phyloP scores from a whole-genome alignment of 345 rosid genomes.

The Gossypium sturtianum region DNA sequence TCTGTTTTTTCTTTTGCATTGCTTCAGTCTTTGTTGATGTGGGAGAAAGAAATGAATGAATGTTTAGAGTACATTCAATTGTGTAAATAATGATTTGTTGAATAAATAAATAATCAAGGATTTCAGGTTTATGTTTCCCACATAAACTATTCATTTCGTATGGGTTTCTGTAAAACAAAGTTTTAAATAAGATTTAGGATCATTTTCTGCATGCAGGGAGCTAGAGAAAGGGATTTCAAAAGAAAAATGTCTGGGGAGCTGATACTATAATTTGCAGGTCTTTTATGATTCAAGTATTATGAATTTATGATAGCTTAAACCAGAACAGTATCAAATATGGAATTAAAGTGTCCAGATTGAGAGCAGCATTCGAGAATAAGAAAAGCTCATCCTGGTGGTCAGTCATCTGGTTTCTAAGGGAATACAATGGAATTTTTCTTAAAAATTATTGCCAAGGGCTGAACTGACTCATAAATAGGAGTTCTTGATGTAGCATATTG shows the following conservation, averaged over 20 bases:
- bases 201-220: background rate
- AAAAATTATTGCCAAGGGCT: background rate
- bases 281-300: background rate
- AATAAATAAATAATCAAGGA: background rate
- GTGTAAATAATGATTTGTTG: background rate
- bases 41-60: background rate
- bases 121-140: background rate
- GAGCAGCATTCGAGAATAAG: background rate
- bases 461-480: background rate
- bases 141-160: background rate
- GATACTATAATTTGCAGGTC: background rate
- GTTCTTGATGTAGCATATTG: background rate
- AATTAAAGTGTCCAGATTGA: background rate
- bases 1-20: background rate
- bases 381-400: background rate
- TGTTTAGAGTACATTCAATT: background rate
- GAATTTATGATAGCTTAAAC: background rate
- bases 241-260: background rate
- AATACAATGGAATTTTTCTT: background rate
- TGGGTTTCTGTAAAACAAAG: background rate
- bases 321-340: background rate
- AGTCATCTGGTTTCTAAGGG: background rate
- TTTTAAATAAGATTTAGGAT: background rate
- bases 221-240: background rate
- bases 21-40: background rate